phyloP scores from a whole-genome alignment of 169 alveolate species.

The Plasmodium sp. region DNA sequence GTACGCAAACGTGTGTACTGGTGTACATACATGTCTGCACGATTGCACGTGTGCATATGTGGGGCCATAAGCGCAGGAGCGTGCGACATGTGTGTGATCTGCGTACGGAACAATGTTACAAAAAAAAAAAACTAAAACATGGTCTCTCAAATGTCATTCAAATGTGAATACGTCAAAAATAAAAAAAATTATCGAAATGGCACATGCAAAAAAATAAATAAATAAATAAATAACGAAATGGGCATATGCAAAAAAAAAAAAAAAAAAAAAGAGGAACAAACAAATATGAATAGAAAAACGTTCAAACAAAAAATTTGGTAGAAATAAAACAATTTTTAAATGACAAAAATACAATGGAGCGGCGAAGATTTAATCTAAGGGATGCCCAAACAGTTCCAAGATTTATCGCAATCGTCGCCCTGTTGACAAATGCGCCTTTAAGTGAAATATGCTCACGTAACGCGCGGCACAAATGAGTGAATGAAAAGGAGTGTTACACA shows the following conservation, averaged over 20 bases:
- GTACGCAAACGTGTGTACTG: neutral
- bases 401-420: neutral
- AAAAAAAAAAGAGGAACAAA: neutral
- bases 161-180: neutral
- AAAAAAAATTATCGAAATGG: neutral
- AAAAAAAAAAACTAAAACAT: neutral
- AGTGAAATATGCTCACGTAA: neutral
- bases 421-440: neutral
- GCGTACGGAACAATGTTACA: neutral
- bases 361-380: neutral
- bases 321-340: neutral
- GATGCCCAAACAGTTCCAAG: neutral
- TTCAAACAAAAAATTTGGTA: neutral
- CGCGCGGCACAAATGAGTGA: neutral
- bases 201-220: neutral
- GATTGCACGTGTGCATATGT: neutral
- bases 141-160: neutral
- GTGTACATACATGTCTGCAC: neutral
- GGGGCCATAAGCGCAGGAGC: neutral
- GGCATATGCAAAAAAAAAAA: neutral
- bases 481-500: neutral
- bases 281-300: neutral
- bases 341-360: neutral
- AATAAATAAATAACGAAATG: neutral
- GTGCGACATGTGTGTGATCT: neutral